Base-by-base conservation (phyloP, 73 alveolate genomes). In the Blepharisma stoltei region DNA sequence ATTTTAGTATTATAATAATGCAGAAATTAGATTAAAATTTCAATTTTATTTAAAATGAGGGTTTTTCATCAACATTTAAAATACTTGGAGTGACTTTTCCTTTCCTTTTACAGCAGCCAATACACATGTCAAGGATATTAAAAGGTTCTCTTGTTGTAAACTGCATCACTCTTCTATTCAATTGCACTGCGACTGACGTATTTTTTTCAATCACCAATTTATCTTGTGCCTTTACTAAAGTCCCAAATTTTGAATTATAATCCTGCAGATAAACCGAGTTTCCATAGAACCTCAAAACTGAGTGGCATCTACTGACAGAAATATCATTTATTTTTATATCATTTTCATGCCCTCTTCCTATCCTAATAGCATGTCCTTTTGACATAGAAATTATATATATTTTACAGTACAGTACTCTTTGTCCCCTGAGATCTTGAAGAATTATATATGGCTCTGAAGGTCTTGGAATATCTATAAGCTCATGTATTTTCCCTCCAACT, bases 271-370 rank as follows among this genome's bases (percentile, higher is more conserved):
- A 86, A 55, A 86, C 69, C 9, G 67, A 43, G 38, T 82, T 79
- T 6, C 53, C 69, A 46, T 54, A 6, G 6, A 45, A 18, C 14
- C 18, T 25, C 44, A 82, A 55, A 20, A 47, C 47, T 11, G 91
- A 90, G 80, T 83, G 91, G 54, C 49, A 37, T 18, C 91, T 83
- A 18, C 81, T 45, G 0, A 83, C 91, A 11, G 85, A 68, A 53
- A 83, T 83, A 76, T 83, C 91, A 60, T 69, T 76, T 7, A 83
- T 79, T 67, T 89, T 79, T 8, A 84, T 81, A 44, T 84, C 92
- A 71, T 85, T 68, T 50, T 84, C 92, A 70, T 84, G 92, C 8
- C 92, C 92, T 48, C 92, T 67, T 37, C 91, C 91, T 0, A 60
- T n/a, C 5, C 23, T 60, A 20, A 60, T 20, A 1, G 48, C 23